Evolutionary conservation across 345 rosid genomes (phyloP).

Genomic region (Populus simonii): DNA sequence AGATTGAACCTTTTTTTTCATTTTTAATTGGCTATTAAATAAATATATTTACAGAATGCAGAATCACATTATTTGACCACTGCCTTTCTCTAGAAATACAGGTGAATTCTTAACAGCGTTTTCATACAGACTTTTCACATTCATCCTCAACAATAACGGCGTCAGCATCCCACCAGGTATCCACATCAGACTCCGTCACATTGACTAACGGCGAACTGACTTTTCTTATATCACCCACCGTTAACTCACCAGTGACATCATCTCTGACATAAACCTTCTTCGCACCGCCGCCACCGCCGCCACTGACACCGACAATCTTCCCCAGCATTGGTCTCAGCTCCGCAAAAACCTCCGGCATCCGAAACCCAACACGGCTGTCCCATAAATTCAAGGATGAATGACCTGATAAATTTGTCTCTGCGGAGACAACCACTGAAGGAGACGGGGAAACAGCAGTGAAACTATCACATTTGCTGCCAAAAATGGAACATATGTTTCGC

Average conservation of each 20-base stretch:
- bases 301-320: conserved; percentile 29
- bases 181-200: conserved; percentile 39
- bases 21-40: not conserved
- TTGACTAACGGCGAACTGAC: conserved; percentile 40
- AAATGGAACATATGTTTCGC: conserved; percentile 14
- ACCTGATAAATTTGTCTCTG: conserved; percentile 27
- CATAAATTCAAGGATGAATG: conserved; percentile 43
- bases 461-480: conserved; percentile 9
- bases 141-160: conserved; percentile 32
- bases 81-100: not conserved
- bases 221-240: conserved; percentile 63
- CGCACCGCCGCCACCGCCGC: conserved; percentile 18
- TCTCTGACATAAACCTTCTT: conserved; percentile 49
- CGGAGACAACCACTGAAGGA: conserved; percentile 41
- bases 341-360: conserved; percentile 53
- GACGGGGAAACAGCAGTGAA: conserved; percentile 27
- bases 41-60: not conserved
- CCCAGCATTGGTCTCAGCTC: conserved; percentile 56
- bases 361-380: conserved; percentile 52
- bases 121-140: not conserved
- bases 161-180: conserved; percentile 63
- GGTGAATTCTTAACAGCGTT: not conserved
- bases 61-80: not conserved
- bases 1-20: not conserved
- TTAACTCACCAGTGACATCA: conserved; percentile 23